phyloP scores from a whole-genome alignment of 2,329 filamentous ascomycete species.

The Aulographum hederae region DNA sequence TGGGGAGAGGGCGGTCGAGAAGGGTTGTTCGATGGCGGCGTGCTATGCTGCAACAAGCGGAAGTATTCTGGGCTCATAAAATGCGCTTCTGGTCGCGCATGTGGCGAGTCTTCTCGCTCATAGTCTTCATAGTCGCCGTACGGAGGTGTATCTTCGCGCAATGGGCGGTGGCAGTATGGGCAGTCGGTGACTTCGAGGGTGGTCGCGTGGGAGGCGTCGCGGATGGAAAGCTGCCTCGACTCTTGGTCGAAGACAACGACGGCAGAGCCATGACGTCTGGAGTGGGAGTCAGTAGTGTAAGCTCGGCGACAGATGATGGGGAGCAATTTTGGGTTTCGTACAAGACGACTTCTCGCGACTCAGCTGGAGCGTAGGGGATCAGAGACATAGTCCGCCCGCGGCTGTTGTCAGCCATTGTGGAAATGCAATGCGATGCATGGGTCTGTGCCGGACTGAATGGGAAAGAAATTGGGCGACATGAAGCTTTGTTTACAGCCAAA shows the following conservation, averaged over 20 bases:
- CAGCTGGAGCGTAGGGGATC: constrained; percentile 55
- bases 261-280: constrained; percentile 76
- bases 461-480: no score
- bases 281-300: constrained; percentile 2
- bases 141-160: constrained; percentile 6
- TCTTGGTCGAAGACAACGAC: constrained; percentile 79
- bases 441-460: no score
- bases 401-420: constrained; percentile 15
- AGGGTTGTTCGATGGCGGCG: constrained; percentile 29
- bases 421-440: no score
- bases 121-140: constrained; percentile 11
- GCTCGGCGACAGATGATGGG: constrained; percentile 2
- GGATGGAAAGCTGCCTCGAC: constrained; percentile 71
- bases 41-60: constrained; percentile 60
- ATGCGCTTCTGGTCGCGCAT: constrained; percentile 23
- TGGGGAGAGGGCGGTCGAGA: constrained; percentile 30
- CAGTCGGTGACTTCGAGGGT: constrained; percentile 50
- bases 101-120: constrained; percentile 3
- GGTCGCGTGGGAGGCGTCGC: constrained; percentile 31
- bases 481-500: no score
- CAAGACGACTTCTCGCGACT: constrained; percentile 66
- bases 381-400: constrained; percentile 39
- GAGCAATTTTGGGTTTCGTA: constrained; percentile 27
- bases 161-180: constrained; percentile 72
- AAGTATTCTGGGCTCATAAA: constrained; percentile 92